phyloP scores from a whole-genome alignment of 225 moss, liverwort and hornwort genomes.

The Pseudisothecium myosuroides region DNA sequence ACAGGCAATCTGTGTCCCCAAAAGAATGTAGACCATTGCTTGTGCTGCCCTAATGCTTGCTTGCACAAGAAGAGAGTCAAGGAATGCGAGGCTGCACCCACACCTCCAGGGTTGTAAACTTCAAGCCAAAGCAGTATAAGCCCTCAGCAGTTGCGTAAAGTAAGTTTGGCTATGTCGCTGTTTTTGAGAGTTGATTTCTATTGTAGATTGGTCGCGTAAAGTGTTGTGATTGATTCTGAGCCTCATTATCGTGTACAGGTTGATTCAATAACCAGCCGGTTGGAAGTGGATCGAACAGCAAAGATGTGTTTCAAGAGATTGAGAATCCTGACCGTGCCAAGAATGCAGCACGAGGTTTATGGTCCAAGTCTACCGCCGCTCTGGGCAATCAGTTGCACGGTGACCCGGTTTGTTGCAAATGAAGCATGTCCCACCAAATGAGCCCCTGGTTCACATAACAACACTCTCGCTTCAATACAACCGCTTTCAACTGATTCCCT shows the following conservation, averaged over 20 bases:
- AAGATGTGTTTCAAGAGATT: not conserved
- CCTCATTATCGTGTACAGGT: not conserved
- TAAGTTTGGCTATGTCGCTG: not conserved
- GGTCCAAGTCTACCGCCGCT: conserved; percentile 12
- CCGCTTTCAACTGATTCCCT: not conserved
- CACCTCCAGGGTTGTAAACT: not conserved
- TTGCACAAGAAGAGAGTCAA: not conserved
- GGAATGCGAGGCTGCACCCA: not conserved
- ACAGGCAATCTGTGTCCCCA: not conserved
- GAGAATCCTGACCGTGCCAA: not conserved
- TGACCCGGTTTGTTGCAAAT: conserved; percentile 78
- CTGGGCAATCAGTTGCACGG: conserved; percentile 64
- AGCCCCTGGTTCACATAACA: conserved; percentile 1
- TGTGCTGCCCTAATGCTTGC: conserved; percentile 3
- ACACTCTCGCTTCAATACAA: not conserved
- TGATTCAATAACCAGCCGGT: not conserved
- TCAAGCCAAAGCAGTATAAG: not conserved
- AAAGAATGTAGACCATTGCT: not conserved
- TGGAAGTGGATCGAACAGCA: not conserved
- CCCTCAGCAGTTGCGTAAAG: not conserved
- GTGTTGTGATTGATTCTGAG: not conserved
- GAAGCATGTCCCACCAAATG: conserved; percentile 58
- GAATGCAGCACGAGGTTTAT: not conserved
- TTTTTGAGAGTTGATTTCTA: not conserved
- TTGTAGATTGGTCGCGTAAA: not conserved